Evolutionary conservation across 306 rosid species (phyloP), one percentile per base, ranked within the genome.

Genomic region (Gastrolobium bilobum): DNA sequence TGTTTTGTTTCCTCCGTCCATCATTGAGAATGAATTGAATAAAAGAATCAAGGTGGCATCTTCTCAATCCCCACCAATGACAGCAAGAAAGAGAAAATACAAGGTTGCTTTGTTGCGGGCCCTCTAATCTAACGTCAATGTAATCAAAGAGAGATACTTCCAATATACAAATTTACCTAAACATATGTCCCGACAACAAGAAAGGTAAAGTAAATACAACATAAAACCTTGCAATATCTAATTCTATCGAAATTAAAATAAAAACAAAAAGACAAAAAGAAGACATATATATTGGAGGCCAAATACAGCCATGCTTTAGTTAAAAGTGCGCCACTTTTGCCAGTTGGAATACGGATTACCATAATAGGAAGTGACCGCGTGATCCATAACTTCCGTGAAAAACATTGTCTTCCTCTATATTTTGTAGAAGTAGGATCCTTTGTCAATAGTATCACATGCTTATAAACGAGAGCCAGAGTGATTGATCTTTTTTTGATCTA

Each of bases 1-100:
- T 81, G 71, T 33, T 65, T 65, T 63, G 7, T 37, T 56, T 39
- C 6, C 33, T n/a, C 10, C 3, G 1, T 51, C 4, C 10, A 63
- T 37, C 51, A 6, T 35, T 61, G 51, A 48, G 77, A 51, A 58
- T 40, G 44, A 64, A 78, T 63, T 79, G 65, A 84, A 74, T 71
- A 61, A 48, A 58, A 46, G 15, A 61, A 3, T 6, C 29, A 13
- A 1, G 39, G 13, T 68, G 52, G 29, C 64, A n/a, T 57, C 47
- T 34, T 29, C 34, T 42, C 65, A 26, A 31, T 10, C 37, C 14
- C 35, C 31, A 38, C 10, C 37, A 10, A 13, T 62, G 70, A 69
- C 52, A 39, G n/a, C 62, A 54, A 56, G 10, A 84, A 60, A 80
- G 56, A 53, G 4, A 70, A 70, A 30, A 46, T 31, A 44, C 3